Percentiles rank a stretch among this genome's conserved stretches.
Conservation (phyloP, 1,139 yeast genomes). For the Tardiomyces digboiensis region DNA sequence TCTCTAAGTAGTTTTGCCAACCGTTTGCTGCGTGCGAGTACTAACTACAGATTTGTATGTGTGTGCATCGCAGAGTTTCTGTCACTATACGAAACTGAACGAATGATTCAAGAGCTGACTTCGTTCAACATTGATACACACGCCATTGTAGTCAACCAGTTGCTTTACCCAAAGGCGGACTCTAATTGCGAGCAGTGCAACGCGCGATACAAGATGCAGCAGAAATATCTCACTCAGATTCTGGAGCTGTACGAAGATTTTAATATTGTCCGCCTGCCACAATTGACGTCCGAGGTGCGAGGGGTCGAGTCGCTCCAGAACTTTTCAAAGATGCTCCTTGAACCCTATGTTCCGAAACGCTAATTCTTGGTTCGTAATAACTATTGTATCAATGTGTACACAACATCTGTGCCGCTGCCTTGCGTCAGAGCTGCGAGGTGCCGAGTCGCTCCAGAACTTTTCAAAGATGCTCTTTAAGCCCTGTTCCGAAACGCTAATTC, state of each 20-base stretch:
- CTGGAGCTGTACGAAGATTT: conserved; percentile 85
- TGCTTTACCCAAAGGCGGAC: conserved; percentile 58
- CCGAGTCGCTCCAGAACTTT: conserved; percentile 62
- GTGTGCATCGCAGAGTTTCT: conserved; percentile 96
- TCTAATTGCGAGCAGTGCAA: conserved; percentile 82
- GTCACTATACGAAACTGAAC: conserved; percentile 92
- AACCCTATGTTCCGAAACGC: conserved; percentile 16
- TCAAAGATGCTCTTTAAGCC: conserved; percentile 27
- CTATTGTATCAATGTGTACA: too few relatives aligned
- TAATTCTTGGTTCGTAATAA: too few relatives aligned
- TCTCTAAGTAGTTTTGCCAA: neutral
- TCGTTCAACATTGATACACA: conserved; percentile 94
- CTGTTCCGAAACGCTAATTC: too few relatives aligned
- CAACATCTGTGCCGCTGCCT: too few relatives aligned
- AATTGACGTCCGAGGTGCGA: conserved; percentile 88
- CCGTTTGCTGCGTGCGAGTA: too few relatives aligned
- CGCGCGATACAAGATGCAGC: conserved; percentile 94
- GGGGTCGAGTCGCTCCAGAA: conserved; percentile 78
- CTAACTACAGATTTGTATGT: too few relatives aligned
- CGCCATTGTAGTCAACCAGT: conserved; percentile 90
- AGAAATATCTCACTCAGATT: conserved; percentile 89
- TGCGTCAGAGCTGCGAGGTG: conserved; percentile 90
- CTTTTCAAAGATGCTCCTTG: conserved; percentile 27
- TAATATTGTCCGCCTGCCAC: conserved; percentile 91
- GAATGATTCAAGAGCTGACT: conserved; percentile 93